phyloP scores from a whole-genome alignment of 208 protist genomes.

The Strigomonas culicis region DNA sequence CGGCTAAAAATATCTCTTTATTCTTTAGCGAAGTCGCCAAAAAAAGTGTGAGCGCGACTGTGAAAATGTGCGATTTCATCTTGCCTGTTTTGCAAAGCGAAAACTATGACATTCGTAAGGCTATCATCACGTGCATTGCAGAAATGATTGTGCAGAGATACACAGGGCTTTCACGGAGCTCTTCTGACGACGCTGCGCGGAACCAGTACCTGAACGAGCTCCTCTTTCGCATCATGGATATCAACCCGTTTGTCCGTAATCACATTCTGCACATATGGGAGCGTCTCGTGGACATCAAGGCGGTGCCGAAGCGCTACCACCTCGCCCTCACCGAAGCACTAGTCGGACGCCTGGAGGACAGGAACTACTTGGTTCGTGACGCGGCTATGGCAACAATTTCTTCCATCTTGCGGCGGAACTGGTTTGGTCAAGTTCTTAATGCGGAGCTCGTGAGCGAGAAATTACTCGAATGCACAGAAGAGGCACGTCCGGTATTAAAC shows the following conservation, averaged over 20 bases:
- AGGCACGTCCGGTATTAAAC: conserved; percentile 28
- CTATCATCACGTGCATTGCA: conserved; percentile 71
- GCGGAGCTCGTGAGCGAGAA: conserved; percentile 45
- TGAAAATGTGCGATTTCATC: conserved; percentile 54
- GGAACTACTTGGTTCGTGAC: conserved; percentile 83
- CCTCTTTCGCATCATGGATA: conserved; percentile 81
- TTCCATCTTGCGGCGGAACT: conserved; percentile 67
- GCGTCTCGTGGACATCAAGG: conserved; percentile 57
- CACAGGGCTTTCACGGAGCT: conserved; percentile 40
- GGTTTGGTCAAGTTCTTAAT: conserved; percentile 83
- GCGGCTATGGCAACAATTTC: conserved; percentile 73
- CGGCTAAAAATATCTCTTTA: conserved; percentile 70
- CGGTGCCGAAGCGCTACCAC: conserved; percentile 76
- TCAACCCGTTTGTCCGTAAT: conserved; percentile 87
- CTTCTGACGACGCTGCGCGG: conserved; percentile 36
- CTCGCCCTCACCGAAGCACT: conserved; percentile 58
- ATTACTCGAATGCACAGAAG: conserved; percentile 28
- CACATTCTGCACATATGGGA: conserved; percentile 81
- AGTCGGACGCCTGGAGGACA: conserved; percentile 74
- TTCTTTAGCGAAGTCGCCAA: conserved; percentile 80
- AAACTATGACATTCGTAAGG: conserved; percentile 85
- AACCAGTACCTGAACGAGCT: conserved; percentile 78
- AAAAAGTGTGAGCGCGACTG: conserved; percentile 72
- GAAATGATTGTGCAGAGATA: conserved; percentile 86
- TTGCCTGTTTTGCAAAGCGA: conserved; percentile 68